Percentiles rank a stretch among this genome's conserved stretches.
Evolutionary conservation across 2,329 filamentous ascomycete species (phyloP).

Genomic region (Fusarium sp.): DNA sequence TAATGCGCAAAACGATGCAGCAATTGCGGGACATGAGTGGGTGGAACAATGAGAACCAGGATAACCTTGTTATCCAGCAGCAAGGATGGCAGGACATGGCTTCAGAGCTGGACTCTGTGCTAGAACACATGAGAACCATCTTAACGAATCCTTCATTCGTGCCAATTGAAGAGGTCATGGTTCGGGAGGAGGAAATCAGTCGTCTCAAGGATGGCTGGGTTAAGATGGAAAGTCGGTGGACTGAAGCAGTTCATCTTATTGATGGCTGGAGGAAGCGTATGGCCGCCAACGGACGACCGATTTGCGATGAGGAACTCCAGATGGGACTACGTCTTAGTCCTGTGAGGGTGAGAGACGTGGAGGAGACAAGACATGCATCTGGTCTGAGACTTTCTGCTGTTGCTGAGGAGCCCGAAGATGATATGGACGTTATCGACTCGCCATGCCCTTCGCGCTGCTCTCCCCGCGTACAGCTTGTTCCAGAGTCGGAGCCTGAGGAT

Average conservation of each 20-base stretch:
- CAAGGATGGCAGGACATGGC: constrained; percentile 73
- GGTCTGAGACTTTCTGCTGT: constrained; percentile 58
- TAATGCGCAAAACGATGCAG: constrained; percentile 77
- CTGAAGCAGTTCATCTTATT: constrained; percentile 89
- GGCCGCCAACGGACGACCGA: constrained; percentile 73
- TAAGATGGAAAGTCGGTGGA: constrained; percentile 92
- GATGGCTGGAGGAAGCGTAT: constrained; percentile 91
- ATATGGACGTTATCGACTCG: constrained; percentile 39
- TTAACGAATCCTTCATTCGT: constrained; percentile 97
- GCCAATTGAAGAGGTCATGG: constrained; percentile 90
- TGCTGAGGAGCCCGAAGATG: constrained; percentile 59
- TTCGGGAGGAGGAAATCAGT: constrained; percentile 91
- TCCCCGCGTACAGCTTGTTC: constrained; percentile 22
- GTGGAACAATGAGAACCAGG: constrained; percentile 53
- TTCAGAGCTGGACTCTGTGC: constrained; percentile 77
- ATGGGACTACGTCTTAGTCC: constrained; percentile 74
- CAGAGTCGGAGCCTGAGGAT: constrained; percentile 39
- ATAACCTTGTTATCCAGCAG: constrained; percentile 49
- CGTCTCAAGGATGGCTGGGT: constrained; percentile 88
- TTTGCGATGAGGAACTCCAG: constrained; percentile 75
- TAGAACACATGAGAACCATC: constrained; percentile 84
- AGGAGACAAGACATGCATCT: constrained; percentile 56
- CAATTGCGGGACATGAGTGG: constrained; percentile 78
- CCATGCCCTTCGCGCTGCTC: constrained; percentile 44
- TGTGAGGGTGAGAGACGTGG: constrained; percentile 64